These are phyloP conservation scores for Rhytidhysteron rufulum DNA, from an alignment of 2,329 filamentous ascomycete genomes.

Conservation along the genomic window DNA sequence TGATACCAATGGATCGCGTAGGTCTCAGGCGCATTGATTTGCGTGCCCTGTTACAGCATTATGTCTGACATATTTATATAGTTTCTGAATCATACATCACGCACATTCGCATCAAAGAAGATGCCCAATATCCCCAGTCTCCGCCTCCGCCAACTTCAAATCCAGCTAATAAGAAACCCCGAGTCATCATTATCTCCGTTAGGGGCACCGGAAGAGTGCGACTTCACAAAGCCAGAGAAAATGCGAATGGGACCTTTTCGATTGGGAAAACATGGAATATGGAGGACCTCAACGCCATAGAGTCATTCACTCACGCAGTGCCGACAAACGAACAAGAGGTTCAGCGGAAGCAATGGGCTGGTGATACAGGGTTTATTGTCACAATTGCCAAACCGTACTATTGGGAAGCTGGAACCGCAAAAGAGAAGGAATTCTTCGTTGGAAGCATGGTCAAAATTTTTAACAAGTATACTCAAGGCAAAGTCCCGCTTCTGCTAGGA, in stretches of 20 bases:
- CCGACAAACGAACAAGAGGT: slow-evolving; percentile 58
- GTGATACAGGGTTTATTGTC: slow-evolving; percentile 78
- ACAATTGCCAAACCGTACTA: slow-evolving; percentile 93
- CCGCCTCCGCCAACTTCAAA: slow-evolving; percentile 79
- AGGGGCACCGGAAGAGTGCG: slow-evolving; percentile 87
- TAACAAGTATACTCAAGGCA: slow-evolving; percentile 89
- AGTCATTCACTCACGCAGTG: slow-evolving; percentile 68
- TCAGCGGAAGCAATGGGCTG: slow-evolving; percentile 69
- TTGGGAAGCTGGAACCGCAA: slow-evolving; percentile 88
- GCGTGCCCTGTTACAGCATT: too few species aligned
- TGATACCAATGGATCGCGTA: slow-evolving; percentile 81
- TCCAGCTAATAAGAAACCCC: slow-evolving; percentile 74
- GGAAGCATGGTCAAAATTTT: slow-evolving; percentile 95
- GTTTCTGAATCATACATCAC: slow-evolving; percentile 95
- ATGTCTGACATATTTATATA: slow-evolving; percentile 32
- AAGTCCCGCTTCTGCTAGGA: slow-evolving; percentile 71
- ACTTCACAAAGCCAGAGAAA: slow-evolving; percentile 96
- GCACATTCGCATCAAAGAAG: slow-evolving; percentile 88
- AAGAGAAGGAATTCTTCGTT: slow-evolving; percentile 99
- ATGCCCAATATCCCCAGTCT: slow-evolving; percentile 72
- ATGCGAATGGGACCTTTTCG: slow-evolving; percentile 87
- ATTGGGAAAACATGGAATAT: slow-evolving; percentile 98
- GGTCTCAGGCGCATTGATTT: slow-evolving; percentile 39
- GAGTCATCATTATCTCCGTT: slow-evolving; percentile 90
- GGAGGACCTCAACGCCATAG: slow-evolving; percentile 79